Evolutionary conservation across 805 yeast species (phyloP), one percentile per base, ranked within the genome.

Genomic region (Barnettozyma pratensis): DNA sequence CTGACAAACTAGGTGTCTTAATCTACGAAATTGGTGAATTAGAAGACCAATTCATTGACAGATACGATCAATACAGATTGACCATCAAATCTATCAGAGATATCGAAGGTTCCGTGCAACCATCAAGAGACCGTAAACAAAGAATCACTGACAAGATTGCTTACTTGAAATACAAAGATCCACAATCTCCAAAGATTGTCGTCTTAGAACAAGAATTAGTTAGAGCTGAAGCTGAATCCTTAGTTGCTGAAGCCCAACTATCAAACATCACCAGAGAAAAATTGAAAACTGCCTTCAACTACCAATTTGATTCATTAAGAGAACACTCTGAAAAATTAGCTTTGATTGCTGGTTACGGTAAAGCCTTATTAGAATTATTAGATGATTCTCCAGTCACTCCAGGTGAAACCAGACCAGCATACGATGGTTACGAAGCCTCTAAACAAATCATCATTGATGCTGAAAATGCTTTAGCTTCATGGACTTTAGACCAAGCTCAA

Each of bases 171-270:
- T 85, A 86, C 75, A 86, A 86, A 72, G 90, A 85, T 70, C 92
- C 95, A 48, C 83, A 83, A 69, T 82, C 90, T 39, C 89, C 76
- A 57, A 86, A 85, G 74, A 83, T 87, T 55, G 77, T 81, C 47
- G 81, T 87, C 49, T 75, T 88, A 65, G 95, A 88, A 73, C 95
- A 88, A 69, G 95, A 87, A 70, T 75, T 87, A 65, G 96, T 88
- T 50, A 79, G 96, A 71, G 94, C 94, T 37, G 96, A 88, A 72
- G 96, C 96, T 47, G 96, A 88, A 71, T 83, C 90, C 45, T 75
- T 87, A 55, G 96, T 88, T 59, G 96, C 96, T 44, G 96, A 87
- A 72, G 95, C 95, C 31, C 96, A 88, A 73, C 76, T 88, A 60
- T 85, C 92, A 37, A 87, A 87, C 70, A 87, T 87, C 64, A 87